Evolutionary conservation across 805 yeast genomes (phyloP).

Genomic region (Starmerella asiatica): DNA sequence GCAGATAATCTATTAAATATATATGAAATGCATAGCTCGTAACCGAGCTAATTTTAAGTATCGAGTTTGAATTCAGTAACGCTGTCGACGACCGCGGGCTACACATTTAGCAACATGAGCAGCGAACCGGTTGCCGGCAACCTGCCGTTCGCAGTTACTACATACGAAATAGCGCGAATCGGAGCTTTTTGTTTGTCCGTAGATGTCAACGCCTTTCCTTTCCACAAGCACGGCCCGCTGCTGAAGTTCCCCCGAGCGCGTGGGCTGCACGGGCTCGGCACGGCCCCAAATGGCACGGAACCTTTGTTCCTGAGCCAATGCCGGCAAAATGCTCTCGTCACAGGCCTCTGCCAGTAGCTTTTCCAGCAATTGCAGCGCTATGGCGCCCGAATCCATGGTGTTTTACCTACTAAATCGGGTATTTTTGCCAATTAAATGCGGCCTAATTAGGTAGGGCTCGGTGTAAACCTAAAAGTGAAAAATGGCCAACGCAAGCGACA

Average conservation of each 20-base stretch:
- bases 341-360: constrained; percentile 24
- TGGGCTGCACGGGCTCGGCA: constrained; percentile 16
- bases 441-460: neutral
- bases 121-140: constrained; percentile 86
- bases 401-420: neutral
- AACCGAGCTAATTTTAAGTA: too few species aligned
- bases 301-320: constrained; percentile 25
- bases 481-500: constrained; percentile 36
- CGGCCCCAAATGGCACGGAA: constrained; percentile 27
- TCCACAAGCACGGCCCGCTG: constrained; percentile 18
- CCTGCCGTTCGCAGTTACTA: constrained; percentile 66
- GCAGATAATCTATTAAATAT: too few species aligned
- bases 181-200: constrained; percentile 32
- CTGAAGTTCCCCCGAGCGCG: constrained; percentile 16
- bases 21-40: too few species aligned
- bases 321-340: constrained; percentile 27
- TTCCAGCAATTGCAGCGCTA: constrained; percentile 10
- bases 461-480: neutral
- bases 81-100: constrained; percentile 36
- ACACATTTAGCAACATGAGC: constrained; percentile 84
- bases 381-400: neutral
- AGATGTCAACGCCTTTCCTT: constrained; percentile 30
- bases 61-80: too few species aligned
- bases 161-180: constrained; percentile 62
- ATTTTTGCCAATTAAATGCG: neutral